Conservation (phyloP, 1,139 yeast genomes). For the Scheffersomyces parashehatae region DNA sequence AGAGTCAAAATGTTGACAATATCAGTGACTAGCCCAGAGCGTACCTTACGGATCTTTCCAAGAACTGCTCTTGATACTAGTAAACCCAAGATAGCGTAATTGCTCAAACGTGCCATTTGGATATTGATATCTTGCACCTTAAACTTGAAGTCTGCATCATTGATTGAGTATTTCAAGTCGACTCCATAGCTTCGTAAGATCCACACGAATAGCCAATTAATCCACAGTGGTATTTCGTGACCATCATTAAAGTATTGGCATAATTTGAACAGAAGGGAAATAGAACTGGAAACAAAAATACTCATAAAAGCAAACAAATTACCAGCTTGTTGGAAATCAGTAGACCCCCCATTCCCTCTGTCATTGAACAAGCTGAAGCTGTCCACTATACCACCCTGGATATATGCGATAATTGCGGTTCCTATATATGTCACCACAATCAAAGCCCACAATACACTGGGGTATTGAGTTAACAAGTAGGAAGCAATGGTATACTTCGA, state of each 20-base stretch:
- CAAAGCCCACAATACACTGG: conserved; percentile 50
- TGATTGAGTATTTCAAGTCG: conserved; percentile 6
- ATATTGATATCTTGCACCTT: conserved; percentile 27
- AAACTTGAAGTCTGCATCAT: conserved; percentile 19
- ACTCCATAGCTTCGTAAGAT: conserved; percentile 26
- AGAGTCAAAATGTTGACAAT: conserved; percentile 48
- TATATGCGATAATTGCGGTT: conserved; percentile 20
- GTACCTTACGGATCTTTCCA: conserved; percentile 25
- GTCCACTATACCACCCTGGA: conserved; percentile 29
- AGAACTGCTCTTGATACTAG: conserved; percentile 27
- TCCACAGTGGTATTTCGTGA: conserved; percentile 43
- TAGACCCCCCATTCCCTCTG: conserved; percentile 5
- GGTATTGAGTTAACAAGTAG: conserved; percentile 37
- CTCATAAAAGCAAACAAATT: conserved; percentile 36
- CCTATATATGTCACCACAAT: conserved; percentile 41
- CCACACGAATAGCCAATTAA: conserved; percentile 32
- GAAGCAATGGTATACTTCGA: conserved; percentile 47
- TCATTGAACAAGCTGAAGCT: conserved; percentile 10
- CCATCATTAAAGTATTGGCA: conserved; percentile 58
- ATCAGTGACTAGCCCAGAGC: conserved; percentile 38
- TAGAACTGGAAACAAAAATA: conserved; percentile 38
- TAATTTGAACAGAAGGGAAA: conserved; percentile 58
- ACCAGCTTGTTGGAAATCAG: conserved; percentile 21
- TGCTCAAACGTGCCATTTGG: conserved; percentile 26
- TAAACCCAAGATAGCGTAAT: conserved; percentile 19